Percentiles rank a stretch among this genome's conserved stretches.
These are phyloP conservation scores for Fusarium albidum DNA, from an alignment of 2,329 filamentous ascomycete genomes.

Conservation along the genomic window DNA sequence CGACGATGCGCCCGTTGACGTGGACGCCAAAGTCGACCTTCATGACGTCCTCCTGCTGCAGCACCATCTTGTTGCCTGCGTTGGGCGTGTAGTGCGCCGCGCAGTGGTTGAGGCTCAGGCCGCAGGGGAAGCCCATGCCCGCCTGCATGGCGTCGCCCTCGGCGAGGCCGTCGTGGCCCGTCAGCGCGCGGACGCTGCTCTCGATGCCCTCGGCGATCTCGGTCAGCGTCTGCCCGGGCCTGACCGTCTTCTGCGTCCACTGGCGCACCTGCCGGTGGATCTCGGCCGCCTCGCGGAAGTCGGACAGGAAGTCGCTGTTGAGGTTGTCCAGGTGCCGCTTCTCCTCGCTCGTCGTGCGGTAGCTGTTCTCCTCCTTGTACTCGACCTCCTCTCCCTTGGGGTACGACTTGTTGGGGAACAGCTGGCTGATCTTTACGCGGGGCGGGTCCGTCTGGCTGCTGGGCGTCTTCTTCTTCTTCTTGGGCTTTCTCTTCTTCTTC, in stretches of 20 bases:
- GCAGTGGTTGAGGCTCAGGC: slow-evolving; percentile 83
- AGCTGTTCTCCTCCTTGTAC: slow-evolving; percentile 78
- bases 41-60: slow-evolving; percentile 78
- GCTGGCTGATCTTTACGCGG: slow-evolving; percentile 72
- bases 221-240: slow-evolving; percentile 80
- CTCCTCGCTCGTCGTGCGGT: slow-evolving; percentile 83
- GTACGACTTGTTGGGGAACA: slow-evolving; percentile 77
- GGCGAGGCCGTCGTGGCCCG: slow-evolving; percentile 77
- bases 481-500: slow-evolving; percentile 82
- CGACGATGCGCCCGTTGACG: slow-evolving; percentile 80
- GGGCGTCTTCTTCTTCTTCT: slow-evolving; percentile 80
- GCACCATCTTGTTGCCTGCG: slow-evolving; percentile 80
- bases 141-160: slow-evolving; percentile 81
- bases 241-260: slow-evolving; percentile 82
- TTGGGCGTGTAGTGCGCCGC: slow-evolving; percentile 90
- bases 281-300: slow-evolving; percentile 87
- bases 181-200: slow-evolving; percentile 78
- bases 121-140: slow-evolving; percentile 88
- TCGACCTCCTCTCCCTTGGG: slow-evolving; percentile 81
- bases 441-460: slow-evolving; percentile 80
- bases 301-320: slow-evolving; percentile 80
- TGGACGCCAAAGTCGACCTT: slow-evolving; percentile 87
- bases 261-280: slow-evolving; percentile 88
- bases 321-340: slow-evolving; percentile 84
- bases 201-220: slow-evolving; percentile 91